phyloP scores from a whole-genome alignment of 2,329 filamentous ascomycete genomes.

The Botrytis pseudocinerea region DNA sequence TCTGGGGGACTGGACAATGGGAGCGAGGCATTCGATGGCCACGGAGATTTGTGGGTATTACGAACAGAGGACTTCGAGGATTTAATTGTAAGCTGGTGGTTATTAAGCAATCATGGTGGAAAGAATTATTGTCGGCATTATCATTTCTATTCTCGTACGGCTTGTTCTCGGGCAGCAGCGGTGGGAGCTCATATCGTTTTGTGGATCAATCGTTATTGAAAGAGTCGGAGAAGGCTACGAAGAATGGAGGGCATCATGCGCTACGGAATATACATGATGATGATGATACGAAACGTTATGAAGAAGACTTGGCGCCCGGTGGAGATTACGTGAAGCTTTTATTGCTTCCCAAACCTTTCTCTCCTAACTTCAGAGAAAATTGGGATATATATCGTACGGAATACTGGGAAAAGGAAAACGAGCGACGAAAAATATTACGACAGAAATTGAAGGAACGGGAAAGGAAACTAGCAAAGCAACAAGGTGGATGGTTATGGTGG shows the following conservation, averaged over 20 bases:
- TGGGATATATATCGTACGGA: slow-evolving; percentile 94
- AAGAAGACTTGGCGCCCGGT: slow-evolving; percentile 87
- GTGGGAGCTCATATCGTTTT: slow-evolving; percentile 71
- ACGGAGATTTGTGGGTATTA: slow-evolving; percentile 81
- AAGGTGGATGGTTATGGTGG: slow-evolving; percentile 83
- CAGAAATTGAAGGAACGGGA: slow-evolving; percentile 68
- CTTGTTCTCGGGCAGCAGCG: slow-evolving; percentile 65
- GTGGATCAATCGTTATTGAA: slow-evolving; percentile 65
- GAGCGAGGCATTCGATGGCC: slow-evolving; percentile 95
- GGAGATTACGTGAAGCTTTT: slow-evolving; percentile 91
- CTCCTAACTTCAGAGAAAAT: slow-evolving; percentile 89
- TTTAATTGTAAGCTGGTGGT: slow-evolving; percentile 98
- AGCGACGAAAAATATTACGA: slow-evolving; percentile 74
- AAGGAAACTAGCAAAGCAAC: slow-evolving; percentile 64
- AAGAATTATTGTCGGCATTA: slow-evolving; percentile 70
- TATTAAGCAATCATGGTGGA: slow-evolving; percentile 78
- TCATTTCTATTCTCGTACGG: slow-evolving; percentile 79
- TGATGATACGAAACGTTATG: slow-evolving; percentile 67
- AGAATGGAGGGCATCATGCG: slow-evolving; percentile 45
- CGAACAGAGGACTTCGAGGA: slow-evolving; percentile 83
- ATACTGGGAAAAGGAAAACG: slow-evolving; percentile 97
- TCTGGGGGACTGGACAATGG: slow-evolving; percentile 97
- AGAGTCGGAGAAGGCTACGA: slow-evolving; percentile 61
- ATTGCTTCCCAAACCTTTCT: slow-evolving; percentile 91
- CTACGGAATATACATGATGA: slow-evolving; percentile 51